A percentile compares a stretch with the other conserved stretches of the same genome.
phyloP scores from a whole-genome alignment of 2,329 filamentous ascomycete genomes.

The Claviceps fusiformis region DNA sequence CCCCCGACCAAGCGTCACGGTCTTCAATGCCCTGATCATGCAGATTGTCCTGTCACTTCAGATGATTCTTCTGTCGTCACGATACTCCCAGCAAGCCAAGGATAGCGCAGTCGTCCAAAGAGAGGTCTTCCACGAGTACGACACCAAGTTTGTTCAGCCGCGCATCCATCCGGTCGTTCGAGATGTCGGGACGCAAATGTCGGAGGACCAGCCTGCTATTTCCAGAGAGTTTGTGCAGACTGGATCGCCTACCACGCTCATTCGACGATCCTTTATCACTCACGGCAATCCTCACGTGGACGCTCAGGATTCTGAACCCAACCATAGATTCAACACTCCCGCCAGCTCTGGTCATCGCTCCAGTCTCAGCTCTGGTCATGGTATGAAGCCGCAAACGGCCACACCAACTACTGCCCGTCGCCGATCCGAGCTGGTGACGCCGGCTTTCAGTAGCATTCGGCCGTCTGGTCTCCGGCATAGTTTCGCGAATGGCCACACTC shows the following conservation, averaged over 20 bases:
- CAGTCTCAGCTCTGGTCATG: slow-evolving; percentile 13
- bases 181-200: slow-evolving; percentile 69
- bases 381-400: slow-evolving; percentile 24
- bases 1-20: slow-evolving; percentile 69
- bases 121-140: slow-evolving; percentile 89
- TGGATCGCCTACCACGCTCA: slow-evolving; percentile 43
- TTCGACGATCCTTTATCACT: slow-evolving; percentile 66
- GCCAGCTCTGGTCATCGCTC: background rate
- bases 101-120: slow-evolving; percentile 76
- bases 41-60: slow-evolving; percentile 64
- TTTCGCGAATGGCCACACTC: slow-evolving; percentile 18
- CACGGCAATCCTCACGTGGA: slow-evolving; percentile 73
- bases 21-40: slow-evolving; percentile 70
- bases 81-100: slow-evolving; percentile 72
- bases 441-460: slow-evolving; percentile 15
- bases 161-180: slow-evolving; percentile 67
- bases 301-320: slow-evolving; percentile 36
- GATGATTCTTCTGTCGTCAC: slow-evolving; percentile 57
- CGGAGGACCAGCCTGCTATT: slow-evolving; percentile 29
- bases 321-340: slow-evolving; percentile 7
- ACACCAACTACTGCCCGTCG: slow-evolving; percentile 3
- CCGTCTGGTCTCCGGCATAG: slow-evolving; percentile 19
- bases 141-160: slow-evolving; percentile 89
- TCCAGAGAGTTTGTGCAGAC: slow-evolving; percentile 30
- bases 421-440: slow-evolving; percentile 20